Base-by-base conservation (phyloP, 2,329 filamentous ascomycete species). In the Sphaerulina musiva region DNA sequence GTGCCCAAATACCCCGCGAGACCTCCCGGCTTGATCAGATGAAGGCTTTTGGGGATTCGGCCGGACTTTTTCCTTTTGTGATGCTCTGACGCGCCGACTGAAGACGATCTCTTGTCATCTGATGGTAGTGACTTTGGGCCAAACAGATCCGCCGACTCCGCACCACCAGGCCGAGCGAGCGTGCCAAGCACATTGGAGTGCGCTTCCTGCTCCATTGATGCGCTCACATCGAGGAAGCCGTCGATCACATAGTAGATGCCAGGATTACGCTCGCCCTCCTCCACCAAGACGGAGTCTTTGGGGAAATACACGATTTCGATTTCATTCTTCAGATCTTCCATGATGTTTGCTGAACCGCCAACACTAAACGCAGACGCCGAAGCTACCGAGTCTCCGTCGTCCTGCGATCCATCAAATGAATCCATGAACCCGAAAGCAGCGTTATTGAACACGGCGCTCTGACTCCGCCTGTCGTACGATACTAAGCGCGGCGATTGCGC, bases 301-400 rank as follows among this genome's bases (percentile, higher is more conserved):
- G 91, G 92, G 61, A 98, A 98, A 73, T 88, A 97, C 5, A 98
- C 93, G 60, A 98, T 96, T 67, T 98, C 93, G 2, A 97, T 82
- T 50, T 98, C 93, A 58, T 95, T 86, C 59, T 86, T 86, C 72
- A 97, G 80, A 57, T 97, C 92, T 55, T 89, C 83, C 3, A 89
- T 78, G 0, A 84, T 79, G 60, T 84, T 88, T 0, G 83, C 82
- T 5, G 79, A 75, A 3, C 80, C 78, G 41, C 82, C 77, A 3
- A 82, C 82, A 45, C 73, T 68, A 31, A 69, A 70, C 3, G 74
- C 75, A 8, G 74, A 64, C 4, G 72, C 73, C 5, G 73, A 74
- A 26, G 87, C 83, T 63, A 92, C 76, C 0, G 92, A 96, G 59
- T 97, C 93, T 0, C 86, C 84, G 52, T 98, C 93, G 0, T 85